A percentile compares a stretch with the other conserved stretches of the same genome.
Evolutionary conservation across 305 asterid genomes (phyloP).

Genomic region (Fraxinus greggii): DNA sequence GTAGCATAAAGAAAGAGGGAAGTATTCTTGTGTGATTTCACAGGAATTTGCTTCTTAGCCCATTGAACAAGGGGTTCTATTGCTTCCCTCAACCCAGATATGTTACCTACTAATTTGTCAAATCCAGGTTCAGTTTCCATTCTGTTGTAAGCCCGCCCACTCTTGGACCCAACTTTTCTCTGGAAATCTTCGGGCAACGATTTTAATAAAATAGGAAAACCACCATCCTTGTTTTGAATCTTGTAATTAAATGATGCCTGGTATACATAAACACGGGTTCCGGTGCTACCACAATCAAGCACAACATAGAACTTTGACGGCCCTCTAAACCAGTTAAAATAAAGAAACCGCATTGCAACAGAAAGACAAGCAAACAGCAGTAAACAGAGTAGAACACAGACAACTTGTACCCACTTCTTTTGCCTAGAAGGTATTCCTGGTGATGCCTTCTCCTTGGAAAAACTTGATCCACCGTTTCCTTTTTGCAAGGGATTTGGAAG

Average conservation of each 20-base stretch:
- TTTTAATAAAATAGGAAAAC: conserved; percentile 49
- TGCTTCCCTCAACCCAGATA: conserved; percentile 48
- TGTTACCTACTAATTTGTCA: conserved; percentile 60
- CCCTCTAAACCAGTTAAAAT: conserved; percentile 46
- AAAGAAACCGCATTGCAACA: conserved; percentile 37
- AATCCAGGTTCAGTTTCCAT: conserved; percentile 81
- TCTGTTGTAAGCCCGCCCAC: conserved; percentile 65
- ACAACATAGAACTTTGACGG: conserved; percentile 52
- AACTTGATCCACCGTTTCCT: conserved; percentile 47
- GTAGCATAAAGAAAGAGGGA: conserved; percentile 65
- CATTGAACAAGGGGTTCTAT: conserved; percentile 56
- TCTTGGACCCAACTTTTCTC: conserved; percentile 39
- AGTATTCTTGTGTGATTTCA: conserved; percentile 50
- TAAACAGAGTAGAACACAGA: conserved; percentile 44
- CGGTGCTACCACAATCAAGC: conserved; percentile 74
- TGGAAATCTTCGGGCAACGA: conserved; percentile 60
- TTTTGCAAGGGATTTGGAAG: conserved; percentile 35
- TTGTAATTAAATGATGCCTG: conserved; percentile 39
- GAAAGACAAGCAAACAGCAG: conserved; percentile 41
- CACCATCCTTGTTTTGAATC: conserved; percentile 33
- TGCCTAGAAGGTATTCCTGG: conserved; percentile 29
- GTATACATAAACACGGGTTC: conserved; percentile 69
- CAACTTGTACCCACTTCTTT: conserved; percentile 47
- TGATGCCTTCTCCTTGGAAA: conserved; percentile 53
- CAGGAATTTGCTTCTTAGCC: conserved; percentile 71